Base-by-base conservation (phyloP, 352 stramenopile genomes). In the Pythium myriotylum region DNA sequence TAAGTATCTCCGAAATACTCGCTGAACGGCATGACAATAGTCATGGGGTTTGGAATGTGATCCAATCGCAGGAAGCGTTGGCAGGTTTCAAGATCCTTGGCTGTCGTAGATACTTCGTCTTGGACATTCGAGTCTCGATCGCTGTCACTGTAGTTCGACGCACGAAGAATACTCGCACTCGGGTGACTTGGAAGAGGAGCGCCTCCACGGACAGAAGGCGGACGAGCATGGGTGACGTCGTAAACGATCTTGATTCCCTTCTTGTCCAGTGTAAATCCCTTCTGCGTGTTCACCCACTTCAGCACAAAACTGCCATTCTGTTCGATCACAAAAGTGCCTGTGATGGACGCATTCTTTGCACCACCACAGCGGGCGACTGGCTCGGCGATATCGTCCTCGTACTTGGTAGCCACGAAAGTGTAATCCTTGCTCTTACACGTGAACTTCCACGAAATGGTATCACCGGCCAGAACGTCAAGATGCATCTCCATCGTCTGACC, bases 401-500 rank as follows among this genome's bases (percentile, higher is more conserved):
- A 89, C 24, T 82, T 80, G 14, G 77, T 88, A 2, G 77, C 80
- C 4, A 70, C 61, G 42, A 90, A 94, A 52, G 73, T 76, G 33
- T 86, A 90, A 1, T 87, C 77, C 22, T 72, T 81, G 49, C 73
- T 88, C 24, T 78, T 84, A 33, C 74, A 77, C 17, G 66, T 58
- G 27, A 88, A 92, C 13, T 77, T 60, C 85, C 85, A 94, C 17
- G 67, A 57, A 47, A 94, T 75, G 4, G 70, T 72, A 50, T 94
- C 85, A 1, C 81, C 79, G 0, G 77, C 70, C 7, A 78, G 69
- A 9, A 94, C 82, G 48, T 94, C 81, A 27, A 94, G 60, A 61
- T 94, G 85, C 85, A 94, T 94, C 50, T 94, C 82, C 45, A 90
- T 68, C 26, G 77, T 87, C 12, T 85, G 77, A 6, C 80, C 80